Base-by-base conservation (phyloP, 345 rosid species). In the Linum tenue region DNA sequence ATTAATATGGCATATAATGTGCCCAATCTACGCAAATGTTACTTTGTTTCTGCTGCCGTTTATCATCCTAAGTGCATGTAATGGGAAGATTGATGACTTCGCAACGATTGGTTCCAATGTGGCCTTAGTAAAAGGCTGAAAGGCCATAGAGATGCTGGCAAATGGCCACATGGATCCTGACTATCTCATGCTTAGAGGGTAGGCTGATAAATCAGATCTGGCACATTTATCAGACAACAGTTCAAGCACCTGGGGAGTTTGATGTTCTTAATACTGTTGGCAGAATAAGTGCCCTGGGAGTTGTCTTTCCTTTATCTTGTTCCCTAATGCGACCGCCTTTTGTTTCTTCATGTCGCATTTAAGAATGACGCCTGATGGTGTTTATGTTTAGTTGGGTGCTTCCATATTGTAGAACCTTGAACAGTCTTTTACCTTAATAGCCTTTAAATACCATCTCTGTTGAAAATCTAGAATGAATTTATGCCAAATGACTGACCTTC, bases 401-500 rank as follows among this genome's bases (percentile, higher is more conserved):
- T 1, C 50, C 53, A 48, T 5, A 48, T 9, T 10, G 14, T 9
- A 10, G 3, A 15, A 48, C 11, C 53, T 48, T 2, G 11, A 10
- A 1, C 50, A 5, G 50, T 43, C 50, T 43, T 43, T 43, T 4
- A 5, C 50, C 50, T 43, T 11, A 3, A 11, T 43, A 44, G 7
- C 7, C 60, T 17, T 1, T 57, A 57, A 5, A 17, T 57, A 11
- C 17, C 31, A 7, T 22, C 37, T 16, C 37, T 7, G 1, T 17
- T 57, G 3, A 57, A 5, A 57, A 5, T 56, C 7, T n/a, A 56
- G 15, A 8, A 56, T 56, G 59, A 56, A 10, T n/a, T 15, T 15
- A 11, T 57, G 7, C n/a, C 7, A 22, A 31, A 57, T 3, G 43
- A 10, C 41, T 74, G 72, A 67, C 62, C 58, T 65, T 70, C 31